Evolutionary conservation across 1,284 basidiomycete species (phyloP).

Genomic region (Pseudozyma tsukubaensis): DNA sequence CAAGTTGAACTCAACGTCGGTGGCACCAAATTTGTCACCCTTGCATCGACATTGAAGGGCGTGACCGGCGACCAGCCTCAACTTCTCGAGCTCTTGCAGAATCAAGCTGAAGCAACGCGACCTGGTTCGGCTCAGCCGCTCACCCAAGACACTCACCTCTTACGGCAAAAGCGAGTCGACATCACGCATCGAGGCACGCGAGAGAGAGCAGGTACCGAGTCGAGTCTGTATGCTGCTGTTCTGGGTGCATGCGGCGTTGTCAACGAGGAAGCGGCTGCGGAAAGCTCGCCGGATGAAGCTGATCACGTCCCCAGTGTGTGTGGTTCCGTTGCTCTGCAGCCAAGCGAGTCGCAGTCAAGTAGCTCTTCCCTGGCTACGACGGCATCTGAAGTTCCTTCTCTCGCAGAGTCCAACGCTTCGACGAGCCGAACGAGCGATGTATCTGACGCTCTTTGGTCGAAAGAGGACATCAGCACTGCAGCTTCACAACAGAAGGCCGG

Average conservation of each 20-base stretch:
- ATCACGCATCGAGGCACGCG: no score
- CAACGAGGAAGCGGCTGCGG: no score
- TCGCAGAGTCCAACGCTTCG: conserved; percentile 3
- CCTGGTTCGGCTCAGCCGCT: no score
- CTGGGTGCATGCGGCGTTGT: no score
- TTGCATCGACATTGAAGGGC: conserved; percentile 23
- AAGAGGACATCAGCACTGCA: background rate
- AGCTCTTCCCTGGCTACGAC: background rate
- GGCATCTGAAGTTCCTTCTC: background rate
- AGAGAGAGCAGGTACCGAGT: no score
- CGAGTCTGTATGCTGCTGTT: no score
- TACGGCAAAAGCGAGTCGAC: no score
- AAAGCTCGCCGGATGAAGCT: background rate
- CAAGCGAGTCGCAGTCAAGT: background rate
- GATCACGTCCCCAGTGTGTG: background rate
- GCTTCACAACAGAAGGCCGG: background rate
- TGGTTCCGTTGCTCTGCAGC: background rate
- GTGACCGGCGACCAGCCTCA: conserved; percentile 14
- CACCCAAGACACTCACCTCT: no score
- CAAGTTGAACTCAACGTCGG: conserved; percentile 29
- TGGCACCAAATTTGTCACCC: conserved; percentile 25
- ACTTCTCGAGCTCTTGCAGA: background rate
- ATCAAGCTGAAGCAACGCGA: no score
- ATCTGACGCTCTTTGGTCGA: conserved; percentile 6
- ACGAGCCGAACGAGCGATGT: conserved; percentile 19